Percentiles rank a stretch among this genome's conserved stretches.
phyloP scores from a whole-genome alignment of 148 eudicot species.

The Chenopodium album region DNA sequence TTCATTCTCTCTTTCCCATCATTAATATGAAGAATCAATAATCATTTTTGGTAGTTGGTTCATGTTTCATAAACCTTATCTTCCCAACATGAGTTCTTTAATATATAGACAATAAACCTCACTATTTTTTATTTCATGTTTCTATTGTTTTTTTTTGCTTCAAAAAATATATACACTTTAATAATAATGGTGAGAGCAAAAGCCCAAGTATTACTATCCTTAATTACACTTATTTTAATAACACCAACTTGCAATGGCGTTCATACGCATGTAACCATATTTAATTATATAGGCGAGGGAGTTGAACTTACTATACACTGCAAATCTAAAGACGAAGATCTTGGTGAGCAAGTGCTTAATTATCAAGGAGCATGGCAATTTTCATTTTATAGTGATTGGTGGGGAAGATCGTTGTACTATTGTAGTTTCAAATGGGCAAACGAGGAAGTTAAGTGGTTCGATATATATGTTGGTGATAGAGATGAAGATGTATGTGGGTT shows the following conservation, averaged over 20 bases:
- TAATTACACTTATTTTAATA: not conserved
- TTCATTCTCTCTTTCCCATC: not conserved
- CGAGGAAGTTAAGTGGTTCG: not conserved
- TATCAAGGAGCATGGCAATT: not conserved
- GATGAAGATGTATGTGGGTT: not conserved
- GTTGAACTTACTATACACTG: not conserved
- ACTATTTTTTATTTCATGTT: no score
- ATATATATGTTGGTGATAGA: not conserved
- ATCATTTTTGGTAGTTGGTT: constrained; percentile 12
- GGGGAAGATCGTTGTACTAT: not conserved
- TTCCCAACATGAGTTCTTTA: not conserved
- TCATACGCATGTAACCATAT: not conserved
- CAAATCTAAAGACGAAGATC: not conserved
- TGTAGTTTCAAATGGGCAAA: constrained; percentile 16
- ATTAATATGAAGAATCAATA: not conserved
- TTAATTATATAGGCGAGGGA: not conserved
- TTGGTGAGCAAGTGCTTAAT: not conserved
- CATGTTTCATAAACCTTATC: not conserved
- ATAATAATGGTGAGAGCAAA: not conserved
- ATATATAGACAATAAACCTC: not conserved
- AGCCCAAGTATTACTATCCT: not conserved
- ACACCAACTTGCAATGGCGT: not conserved
- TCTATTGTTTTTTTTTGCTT: no score
- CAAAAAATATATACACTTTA: no score
- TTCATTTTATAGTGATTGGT: not conserved